These are phyloP conservation scores for Pseudogymnoascus sp. DNA, from an alignment of 2,329 filamentous ascomycete species.

Conservation along the genomic window DNA sequence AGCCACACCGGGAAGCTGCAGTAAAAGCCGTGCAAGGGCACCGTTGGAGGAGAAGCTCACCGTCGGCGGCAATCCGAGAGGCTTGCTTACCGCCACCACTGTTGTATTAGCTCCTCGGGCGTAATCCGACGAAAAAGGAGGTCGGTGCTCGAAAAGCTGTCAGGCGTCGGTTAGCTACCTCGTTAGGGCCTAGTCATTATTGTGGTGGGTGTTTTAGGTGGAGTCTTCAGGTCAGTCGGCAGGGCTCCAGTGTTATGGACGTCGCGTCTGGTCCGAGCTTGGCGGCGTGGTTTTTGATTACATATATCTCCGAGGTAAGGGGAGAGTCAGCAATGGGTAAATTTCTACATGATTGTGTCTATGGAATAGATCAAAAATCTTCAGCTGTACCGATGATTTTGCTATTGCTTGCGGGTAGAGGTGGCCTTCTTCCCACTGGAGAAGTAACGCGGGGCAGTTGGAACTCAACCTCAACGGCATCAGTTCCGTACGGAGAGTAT, in stretches of 20 bases:
- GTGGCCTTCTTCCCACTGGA: not conserved
- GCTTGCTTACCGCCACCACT: not conserved
- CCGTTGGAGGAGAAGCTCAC: not conserved
- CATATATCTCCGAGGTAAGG: not conserved
- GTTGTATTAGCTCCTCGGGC: not conserved
- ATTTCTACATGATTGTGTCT: too few species aligned
- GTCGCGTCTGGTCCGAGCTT: slow-evolving; percentile 3
- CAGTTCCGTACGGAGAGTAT: not conserved
- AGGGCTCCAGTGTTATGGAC: not conserved
- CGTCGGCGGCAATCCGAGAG: not conserved
- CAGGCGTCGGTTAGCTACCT: not conserved
- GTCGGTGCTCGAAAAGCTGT: not conserved
- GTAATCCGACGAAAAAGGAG: not conserved
- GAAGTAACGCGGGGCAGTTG: not conserved
- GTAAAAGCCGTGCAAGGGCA: not conserved
- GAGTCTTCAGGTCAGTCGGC: not conserved
- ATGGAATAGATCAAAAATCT: not conserved
- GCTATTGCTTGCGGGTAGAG: not conserved
- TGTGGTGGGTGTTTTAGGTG: not conserved
- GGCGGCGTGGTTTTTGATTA: not conserved
- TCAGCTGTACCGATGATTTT: not conserved
- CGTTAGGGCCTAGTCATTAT: not conserved
- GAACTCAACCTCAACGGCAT: not conserved
- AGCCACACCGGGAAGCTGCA: not conserved
- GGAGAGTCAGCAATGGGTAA: not conserved